Evolutionary conservation across 1,284 basidiomycete genomes (phyloP), one percentile per base, ranked within the genome.

Genomic region (Irpex sp.): DNA sequence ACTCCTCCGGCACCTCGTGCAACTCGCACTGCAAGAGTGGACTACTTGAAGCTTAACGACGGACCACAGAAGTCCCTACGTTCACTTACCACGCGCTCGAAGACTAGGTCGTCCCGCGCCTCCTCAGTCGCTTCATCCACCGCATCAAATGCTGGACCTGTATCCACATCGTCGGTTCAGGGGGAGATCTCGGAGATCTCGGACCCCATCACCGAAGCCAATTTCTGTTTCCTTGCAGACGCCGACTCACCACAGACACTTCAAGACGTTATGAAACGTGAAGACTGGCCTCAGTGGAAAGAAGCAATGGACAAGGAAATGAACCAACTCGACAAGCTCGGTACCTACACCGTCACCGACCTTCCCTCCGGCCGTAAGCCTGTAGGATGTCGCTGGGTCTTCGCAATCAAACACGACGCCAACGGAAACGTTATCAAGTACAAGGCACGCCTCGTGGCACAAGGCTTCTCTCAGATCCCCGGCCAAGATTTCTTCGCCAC

Each of bases 401-500:
- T 72, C 64, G 64, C 66, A 12, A 62, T 68, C 35, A 71, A 69
- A 53, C 73, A 72, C 55, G 62, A 68, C 28, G 64, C 74, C 14
- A 53, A 66, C 10, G 63, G 73, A 2, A 65, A 69, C 1, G 57
- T 74, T 9, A 55, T 64, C 16, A 66, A 69, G 28, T 68, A 69
- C 67, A 80, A 80, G 64, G 77, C 74, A 0, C 61, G 75, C 1
- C 68, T 80, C 0, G 77, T 80, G 0, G 78, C 76, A 0, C 69
- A 75, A 45, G 80, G 79, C 0, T 80, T 77, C 67, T 64, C 66
- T 0, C 80, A 81, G 59, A 60, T 65, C 0, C 69, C 70, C 4
- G 77, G 79, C 0, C 52, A 76, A 6, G 75, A 81, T 63, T 80
- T 68, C 62, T 61, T 66, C 19, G 66, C 75, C 3, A 76, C 73